Evolutionary conservation across 2,329 filamentous ascomycete species (phyloP), one percentile per base, ranked within the genome.

Genomic region (Fusarium irregulare): DNA sequence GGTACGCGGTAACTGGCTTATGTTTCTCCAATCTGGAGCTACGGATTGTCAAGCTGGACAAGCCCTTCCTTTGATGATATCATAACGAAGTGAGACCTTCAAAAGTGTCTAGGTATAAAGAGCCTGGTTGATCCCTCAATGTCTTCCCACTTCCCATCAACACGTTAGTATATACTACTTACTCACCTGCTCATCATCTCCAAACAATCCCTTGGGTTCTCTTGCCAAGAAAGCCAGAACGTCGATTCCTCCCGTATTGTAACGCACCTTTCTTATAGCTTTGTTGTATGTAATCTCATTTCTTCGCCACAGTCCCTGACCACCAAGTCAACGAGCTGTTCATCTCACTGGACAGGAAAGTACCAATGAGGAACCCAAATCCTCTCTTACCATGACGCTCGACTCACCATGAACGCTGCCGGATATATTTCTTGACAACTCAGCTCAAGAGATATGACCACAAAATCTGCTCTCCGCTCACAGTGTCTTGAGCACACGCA

Each of bases 361-460:
- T 34, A 6, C 32, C 32, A 3, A 11, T 11, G 32, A 11, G 5
- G 32, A 10, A 34, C 32, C 1, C 9, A 18, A 11, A 9, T 18
- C 16, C 32, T 18, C 16, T 18, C 16, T 34, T 18, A 34, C 32
- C 32, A 34, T 18, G 32, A 7, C 10, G 6, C 18, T 12, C 0
- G 7, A n/a, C 1, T 37, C 34, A n/a, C 18, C 10, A n/a, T 37
- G 34, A 37, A n/a, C 18, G 34, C 10, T 37, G 18, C 18, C 0
- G 34, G 34, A n/a, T 37, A 37, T 37, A 37, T 37, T n/a, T 18
- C 12, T n/a, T 2, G 34, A 37, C 2, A 37, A n/a, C 4, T 7
- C 34, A 12, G 18, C 34, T 12, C 18, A n/a, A 37, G 10, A 37
- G 6, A 1, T 0, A 37, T n/a, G 10, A 0, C 18, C 34, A 12